Evolutionary conservation across 2,329 filamentous ascomycete genomes (phyloP), one percentile per base, ranked within the genome.

Genomic region (Fusarium dimerum): DNA sequence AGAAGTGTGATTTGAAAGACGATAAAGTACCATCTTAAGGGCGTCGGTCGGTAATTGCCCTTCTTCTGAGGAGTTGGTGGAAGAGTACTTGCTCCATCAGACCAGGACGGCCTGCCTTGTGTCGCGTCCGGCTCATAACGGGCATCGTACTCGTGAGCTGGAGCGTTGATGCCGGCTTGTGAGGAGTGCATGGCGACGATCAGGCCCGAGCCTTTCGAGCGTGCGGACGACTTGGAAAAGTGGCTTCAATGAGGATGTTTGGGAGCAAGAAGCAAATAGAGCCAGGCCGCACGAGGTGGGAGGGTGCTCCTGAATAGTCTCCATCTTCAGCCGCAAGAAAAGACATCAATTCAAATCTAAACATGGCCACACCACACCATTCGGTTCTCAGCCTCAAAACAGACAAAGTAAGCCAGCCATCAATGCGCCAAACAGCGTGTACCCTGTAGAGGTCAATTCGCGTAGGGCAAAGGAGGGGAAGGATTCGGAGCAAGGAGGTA

Each of bases 21-120:
- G 7, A 66, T 51, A 20, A 60, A 66, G 47, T 64, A 62, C 63
- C 63, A 66, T 51, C 63, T 48, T 26, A 66, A 42, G 17, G 63
- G 60, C 26, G 63, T 66, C 5, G 63, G 63, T 12, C 52, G 57
- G 39, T 66, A 66, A 43, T 63, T 57, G 12, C 55, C 43, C 20
- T 48, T 52, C 34, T 59, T 63, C 39, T 41, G 52, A n/a, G 48
- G 40, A 16, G 42, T 34, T 6, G 52, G 45, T 4, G 61, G 49
- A 17, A 51, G 46, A 32, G 62, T 57, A 16, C 50, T 44, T 11
- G 49, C 32, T 15, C 45, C 51, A 18, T 47, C 54, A 18, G 65
- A 59, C 62, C 61, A 64, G 8, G 51, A 43, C 29, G 46, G 43
- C 34, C 32, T 36, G 32, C 65, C 61, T n/a, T 64, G 54, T 26